A percentile compares a stretch with the other conserved stretches of the same genome.
These are phyloP conservation scores for Hapsidospora chrysogenum DNA, from an alignment of 495 filamentous ascomycete genomes.

Conservation along the genomic window DNA sequence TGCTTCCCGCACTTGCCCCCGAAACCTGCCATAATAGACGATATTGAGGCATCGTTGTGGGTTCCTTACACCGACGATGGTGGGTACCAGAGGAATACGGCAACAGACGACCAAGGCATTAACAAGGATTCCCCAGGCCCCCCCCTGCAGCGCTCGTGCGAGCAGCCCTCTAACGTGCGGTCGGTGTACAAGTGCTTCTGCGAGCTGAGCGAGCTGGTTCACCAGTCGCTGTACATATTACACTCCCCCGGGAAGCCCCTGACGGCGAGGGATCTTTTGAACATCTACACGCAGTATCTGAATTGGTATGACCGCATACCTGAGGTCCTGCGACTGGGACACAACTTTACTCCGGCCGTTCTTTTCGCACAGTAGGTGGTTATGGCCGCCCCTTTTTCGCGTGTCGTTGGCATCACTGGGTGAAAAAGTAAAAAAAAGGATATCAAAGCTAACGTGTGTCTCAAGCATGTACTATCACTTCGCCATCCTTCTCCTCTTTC, in stretches of 20 bases:
- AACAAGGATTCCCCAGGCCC: slow-evolving; percentile 10
- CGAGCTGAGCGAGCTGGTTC: slow-evolving; percentile 49
- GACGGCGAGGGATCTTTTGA: slow-evolving; percentile 37
- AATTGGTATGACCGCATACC: slow-evolving; percentile 49
- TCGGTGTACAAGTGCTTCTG: slow-evolving; percentile 45
- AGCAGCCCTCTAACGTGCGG: slow-evolving; percentile 36
- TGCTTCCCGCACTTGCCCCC: slow-evolving; percentile 34
- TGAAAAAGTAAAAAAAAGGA: no score
- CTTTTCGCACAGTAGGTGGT: slow-evolving; percentile 44
- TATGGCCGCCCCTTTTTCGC: no score
- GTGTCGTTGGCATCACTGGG: no score
- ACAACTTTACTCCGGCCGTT: slow-evolving; percentile 41
- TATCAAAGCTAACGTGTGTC: not conserved
- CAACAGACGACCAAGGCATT: no score
- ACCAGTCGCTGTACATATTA: slow-evolving; percentile 44
- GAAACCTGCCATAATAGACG: slow-evolving; percentile 37
- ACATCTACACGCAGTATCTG: slow-evolving; percentile 39
- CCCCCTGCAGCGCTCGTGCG: slow-evolving; percentile 28
- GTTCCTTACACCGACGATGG: slow-evolving; percentile 42
- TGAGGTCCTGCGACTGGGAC: slow-evolving; percentile 34
- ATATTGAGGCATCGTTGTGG: slow-evolving; percentile 37
- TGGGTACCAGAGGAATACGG: slow-evolving; percentile 8
- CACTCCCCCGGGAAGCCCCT: slow-evolving; percentile 43
- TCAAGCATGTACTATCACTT: slow-evolving; percentile 50
- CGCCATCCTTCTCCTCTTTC: slow-evolving; percentile 44